Evolutionary conservation across 805 yeast species (phyloP).

Genomic region (Teunomyces aglyptinius): DNA sequence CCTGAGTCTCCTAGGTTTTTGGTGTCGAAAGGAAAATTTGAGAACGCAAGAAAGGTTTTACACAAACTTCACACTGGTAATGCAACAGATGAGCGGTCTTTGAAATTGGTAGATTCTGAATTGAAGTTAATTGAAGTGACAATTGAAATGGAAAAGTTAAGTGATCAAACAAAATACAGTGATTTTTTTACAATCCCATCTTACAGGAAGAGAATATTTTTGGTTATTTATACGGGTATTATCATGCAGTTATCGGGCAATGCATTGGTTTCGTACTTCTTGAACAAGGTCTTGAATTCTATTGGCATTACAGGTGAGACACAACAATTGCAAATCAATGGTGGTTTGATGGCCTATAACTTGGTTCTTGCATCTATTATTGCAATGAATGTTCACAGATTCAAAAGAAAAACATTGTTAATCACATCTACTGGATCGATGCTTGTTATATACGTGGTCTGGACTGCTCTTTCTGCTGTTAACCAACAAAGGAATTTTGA

Average conservation of each 20-base stretch:
- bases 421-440: constrained; percentile 33
- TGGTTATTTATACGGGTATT: constrained; percentile 29
- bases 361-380: constrained; percentile 26
- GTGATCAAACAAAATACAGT: neutral
- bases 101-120: constrained; percentile 9
- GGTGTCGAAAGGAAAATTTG: constrained; percentile 19
- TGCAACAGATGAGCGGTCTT: constrained; percentile 21
- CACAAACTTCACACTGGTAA: constrained; percentile 41
- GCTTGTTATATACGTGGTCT: constrained; percentile 36
- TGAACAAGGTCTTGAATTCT: constrained; percentile 46
- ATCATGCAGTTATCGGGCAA: constrained; percentile 50
- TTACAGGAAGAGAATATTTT: constrained; percentile 27
- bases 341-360: constrained; percentile 48
- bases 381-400: constrained; percentile 14
- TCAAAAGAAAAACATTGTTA: constrained; percentile 37
- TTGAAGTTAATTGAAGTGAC: constrained; percentile 5
- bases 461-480: constrained; percentile 46
- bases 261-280: constrained; percentile 50
- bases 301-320: constrained; percentile 49
- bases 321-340: constrained; percentile 48
- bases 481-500: constrained; percentile 35
- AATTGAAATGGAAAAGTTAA: constrained; percentile 3
- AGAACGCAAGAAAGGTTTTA: constrained; percentile 30
- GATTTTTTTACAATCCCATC: constrained; percentile 22
- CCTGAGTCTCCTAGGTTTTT: constrained; percentile 42